Evolutionary conservation across 73 alveolate genomes (phyloP).

Genomic region (Symbiodinium natans): DNA sequence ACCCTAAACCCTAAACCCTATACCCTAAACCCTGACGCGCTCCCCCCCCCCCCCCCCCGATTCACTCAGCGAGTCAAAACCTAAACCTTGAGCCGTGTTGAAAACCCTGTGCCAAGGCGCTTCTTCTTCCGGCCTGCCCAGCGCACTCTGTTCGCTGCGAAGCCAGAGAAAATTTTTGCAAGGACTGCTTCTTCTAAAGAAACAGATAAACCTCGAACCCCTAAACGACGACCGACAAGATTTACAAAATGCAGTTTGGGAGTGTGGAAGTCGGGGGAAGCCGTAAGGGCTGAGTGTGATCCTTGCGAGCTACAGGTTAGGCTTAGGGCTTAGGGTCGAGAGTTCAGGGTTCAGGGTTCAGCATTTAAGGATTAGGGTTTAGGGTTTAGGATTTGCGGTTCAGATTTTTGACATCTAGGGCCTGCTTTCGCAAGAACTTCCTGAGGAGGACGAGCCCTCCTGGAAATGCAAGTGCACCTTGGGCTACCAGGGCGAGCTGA

Average conservation of each 20-base stretch:
- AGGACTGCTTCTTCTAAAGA: too few species aligned
- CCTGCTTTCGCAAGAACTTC: too few species aligned
- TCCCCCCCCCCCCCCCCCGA: too few species aligned
- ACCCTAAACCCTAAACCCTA: neutral
- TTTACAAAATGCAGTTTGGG: too few species aligned
- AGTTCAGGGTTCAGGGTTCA: neutral
- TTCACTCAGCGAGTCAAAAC: too few species aligned
- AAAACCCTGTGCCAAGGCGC: neutral
- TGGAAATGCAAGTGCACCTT: slow-evolving; percentile 18
- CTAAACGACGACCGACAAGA: too few species aligned
- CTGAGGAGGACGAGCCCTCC: neutral
- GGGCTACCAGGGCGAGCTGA: neutral
- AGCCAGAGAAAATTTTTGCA: neutral
- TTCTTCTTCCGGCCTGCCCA: neutral
- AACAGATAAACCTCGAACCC: too few species aligned
- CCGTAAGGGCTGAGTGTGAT: too few species aligned
- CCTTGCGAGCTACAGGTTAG: too few species aligned
- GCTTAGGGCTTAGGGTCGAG: neutral
- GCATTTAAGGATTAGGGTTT: neutral
- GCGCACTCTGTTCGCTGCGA: neutral
- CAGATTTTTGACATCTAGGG: too few species aligned
- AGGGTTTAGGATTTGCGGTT: neutral
- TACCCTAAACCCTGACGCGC: neutral
- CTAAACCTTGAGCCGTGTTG: too few species aligned
- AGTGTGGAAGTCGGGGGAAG: too few species aligned